A percentile compares a stretch with the other conserved stretches of the same genome.
Conservation (phyloP, 495 filamentous ascomycete genomes). For the Astrocystis sublimbata region DNA sequence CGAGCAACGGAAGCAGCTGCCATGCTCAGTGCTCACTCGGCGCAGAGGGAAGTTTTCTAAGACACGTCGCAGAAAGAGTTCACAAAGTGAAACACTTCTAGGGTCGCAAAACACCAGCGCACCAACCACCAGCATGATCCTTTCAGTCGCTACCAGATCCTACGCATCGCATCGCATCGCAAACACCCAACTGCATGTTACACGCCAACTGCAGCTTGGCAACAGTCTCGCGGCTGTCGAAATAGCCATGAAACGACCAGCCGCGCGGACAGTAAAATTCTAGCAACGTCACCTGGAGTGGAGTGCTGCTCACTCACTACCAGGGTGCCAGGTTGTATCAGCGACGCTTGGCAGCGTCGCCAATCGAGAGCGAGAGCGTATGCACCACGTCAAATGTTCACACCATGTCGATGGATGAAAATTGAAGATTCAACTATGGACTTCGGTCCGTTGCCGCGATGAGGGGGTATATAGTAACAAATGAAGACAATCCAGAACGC, state of each 20-base stretch:
- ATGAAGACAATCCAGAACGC: conserved; percentile 7
- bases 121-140: neutral
- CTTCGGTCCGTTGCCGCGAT: neutral
- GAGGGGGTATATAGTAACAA: conserved; percentile 18
- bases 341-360: neutral
- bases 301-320: neutral
- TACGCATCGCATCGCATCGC: neutral
- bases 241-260: neutral
- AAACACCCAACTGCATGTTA: too few relatives aligned
- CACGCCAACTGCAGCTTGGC: neutral
- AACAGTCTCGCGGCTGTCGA: neutral
- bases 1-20: neutral
- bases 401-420: neutral
- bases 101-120: conserved; percentile 10
- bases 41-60: conserved; percentile 11
- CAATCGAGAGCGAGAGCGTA: neutral
- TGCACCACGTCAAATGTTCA: neutral
- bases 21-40: neutral
- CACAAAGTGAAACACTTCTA: neutral
- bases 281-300: neutral
- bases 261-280: neutral
- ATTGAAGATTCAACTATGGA: conserved; percentile 1
- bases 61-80: too few relatives aligned
- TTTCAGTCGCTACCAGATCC: neutral
- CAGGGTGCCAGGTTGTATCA: neutral